Base-by-base conservation (phyloP, 2,329 filamentous ascomycete genomes). In the Colletotrichum sp. region DNA sequence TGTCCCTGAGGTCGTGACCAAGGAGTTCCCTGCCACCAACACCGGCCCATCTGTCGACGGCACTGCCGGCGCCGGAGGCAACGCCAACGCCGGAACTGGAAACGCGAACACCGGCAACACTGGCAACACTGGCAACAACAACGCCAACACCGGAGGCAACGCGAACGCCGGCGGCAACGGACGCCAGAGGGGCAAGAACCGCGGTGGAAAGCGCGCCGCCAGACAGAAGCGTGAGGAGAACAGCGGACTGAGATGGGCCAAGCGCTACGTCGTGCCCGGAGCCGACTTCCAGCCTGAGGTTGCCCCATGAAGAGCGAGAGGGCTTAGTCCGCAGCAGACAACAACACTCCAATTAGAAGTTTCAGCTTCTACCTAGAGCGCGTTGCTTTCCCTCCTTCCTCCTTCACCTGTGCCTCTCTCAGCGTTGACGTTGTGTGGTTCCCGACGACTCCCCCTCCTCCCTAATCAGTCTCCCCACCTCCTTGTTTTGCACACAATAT, bases 11-110 rank as follows among this genome's bases (percentile, higher is more conserved):
- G 70, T 84, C 36, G 82, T 81, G 5, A 83, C 80, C 61, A 79
- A 78, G 4, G 77, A 79, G 0, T 84, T 84, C 69, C 80, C 86
- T 22, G 78, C 79, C 44, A 19, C 27, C 15, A 52, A 76, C 64
- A 76, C 69, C 57, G 73, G 73, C 32, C 55, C 63, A 8, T 25
- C 52, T 15, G 15, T 73, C 12, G 71, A 64, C 49, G 64, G 25
- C 61, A 59, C 72, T 71, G 69, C 65, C 59, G 78, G 79, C 66
- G 57, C 30, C 29, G 52, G 73, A 44, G 4, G 32, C 57, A 36
- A 72, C 67, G 66, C 63, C 61, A 57, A 63, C 32, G 12, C 64
- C 30, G 70, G 25, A 22, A 61, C 32, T n/a, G 71, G 71, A 30
- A 78, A 79, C 30, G 72, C 44, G 32, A 77, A 79, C 32, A 62